Base-by-base conservation (phyloP, 78 protist genomes). In the Tieghemostelium lacteum region DNA sequence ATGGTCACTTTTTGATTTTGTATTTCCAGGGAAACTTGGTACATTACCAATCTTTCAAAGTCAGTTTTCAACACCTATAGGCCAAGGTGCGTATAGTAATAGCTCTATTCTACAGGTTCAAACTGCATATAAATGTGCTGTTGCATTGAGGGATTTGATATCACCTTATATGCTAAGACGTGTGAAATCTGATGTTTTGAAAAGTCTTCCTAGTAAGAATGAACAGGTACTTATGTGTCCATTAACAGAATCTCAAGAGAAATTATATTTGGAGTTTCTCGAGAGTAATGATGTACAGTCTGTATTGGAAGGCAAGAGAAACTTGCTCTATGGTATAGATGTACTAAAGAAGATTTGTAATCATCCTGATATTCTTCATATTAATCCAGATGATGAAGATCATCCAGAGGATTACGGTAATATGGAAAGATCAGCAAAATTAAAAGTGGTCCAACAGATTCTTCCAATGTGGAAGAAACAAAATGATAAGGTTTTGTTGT, bases 1-100 rank as follows among this genome's bases (percentile, higher is more conserved):
- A 22, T 99, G 99, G 99, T 95, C 98, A 2, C 85, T 99, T n/a
- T 95, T 99, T 52, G 99, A 99, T 65, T 99, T 98, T 66, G 96
- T 98, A 19, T 94, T 69, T 39, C 99, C 99, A 1, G 99, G 99
- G 10, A 73, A 73, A 19, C 88, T 98, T 3, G 99, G 98, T 19
- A 72, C 89, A 37, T 73, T 60, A 5, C 94, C 94, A 17, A 76
- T 72, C 1, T 89, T 89, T 40, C 71, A 72, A 28, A 42, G 61
- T 14, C 77, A 96, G 52, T 98, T 98, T 6, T 95, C 87, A 5
- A 31, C 62, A 0, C 99, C 99, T 14, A 98, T 98, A 61, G 0
- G 57, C 2, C 10, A 28, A 3, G 99, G 99, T 2, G 96, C 97
- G 0, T 98, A 83, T 54, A 67, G 94, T 39, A 91, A 77, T 34